Percentiles rank a stretch among this genome's conserved stretches.
These are phyloP conservation scores for Meyerozyma guilliermondii DNA, from an alignment of 1,139 yeast species.

Conservation along the genomic window DNA sequence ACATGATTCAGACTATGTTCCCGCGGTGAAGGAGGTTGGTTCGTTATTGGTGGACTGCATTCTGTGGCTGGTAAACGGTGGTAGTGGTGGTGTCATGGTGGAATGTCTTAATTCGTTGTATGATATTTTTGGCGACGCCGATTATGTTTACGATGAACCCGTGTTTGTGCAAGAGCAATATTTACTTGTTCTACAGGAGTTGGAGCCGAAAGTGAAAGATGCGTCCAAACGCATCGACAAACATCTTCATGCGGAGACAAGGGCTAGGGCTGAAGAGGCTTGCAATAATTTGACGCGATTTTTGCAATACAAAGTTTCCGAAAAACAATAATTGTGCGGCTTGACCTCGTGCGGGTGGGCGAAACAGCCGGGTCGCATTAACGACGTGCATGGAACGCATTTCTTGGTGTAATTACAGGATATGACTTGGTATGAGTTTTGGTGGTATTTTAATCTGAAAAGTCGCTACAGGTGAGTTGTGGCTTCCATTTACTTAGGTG, in stretches of 20 bases:
- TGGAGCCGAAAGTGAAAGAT: slow-evolving; percentile 46
- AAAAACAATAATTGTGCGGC: neutral
- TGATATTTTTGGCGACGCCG: slow-evolving; percentile 78
- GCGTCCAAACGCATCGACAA: slow-evolving; percentile 66
- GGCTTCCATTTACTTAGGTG: no score
- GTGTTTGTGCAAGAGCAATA: slow-evolving; percentile 61
- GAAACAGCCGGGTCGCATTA: no score
- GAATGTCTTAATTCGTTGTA: slow-evolving; percentile 64
- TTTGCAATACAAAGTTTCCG: slow-evolving; percentile 57
- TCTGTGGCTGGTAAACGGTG: neutral
- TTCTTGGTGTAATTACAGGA: no score
- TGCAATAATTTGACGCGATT: slow-evolving; percentile 66
- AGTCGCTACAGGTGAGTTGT: no score
- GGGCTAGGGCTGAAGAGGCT: slow-evolving; percentile 65
- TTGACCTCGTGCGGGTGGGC: no score
- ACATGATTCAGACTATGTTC: neutral
- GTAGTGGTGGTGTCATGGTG: slow-evolving; percentile 36
- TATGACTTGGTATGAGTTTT: no score
- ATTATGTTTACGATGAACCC: slow-evolving; percentile 59
- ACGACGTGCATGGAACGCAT: no score
- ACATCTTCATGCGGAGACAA: slow-evolving; percentile 51
- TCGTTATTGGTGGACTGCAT: neutral
- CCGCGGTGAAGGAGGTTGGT: neutral
- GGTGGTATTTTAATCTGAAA: no score
- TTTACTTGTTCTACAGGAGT: slow-evolving; percentile 33